A percentile compares a stretch with the other conserved stretches of the same genome.
Evolutionary conservation across 148 eudicot genomes (phyloP).

Genomic region (Hydrangea macrophylla): DNA sequence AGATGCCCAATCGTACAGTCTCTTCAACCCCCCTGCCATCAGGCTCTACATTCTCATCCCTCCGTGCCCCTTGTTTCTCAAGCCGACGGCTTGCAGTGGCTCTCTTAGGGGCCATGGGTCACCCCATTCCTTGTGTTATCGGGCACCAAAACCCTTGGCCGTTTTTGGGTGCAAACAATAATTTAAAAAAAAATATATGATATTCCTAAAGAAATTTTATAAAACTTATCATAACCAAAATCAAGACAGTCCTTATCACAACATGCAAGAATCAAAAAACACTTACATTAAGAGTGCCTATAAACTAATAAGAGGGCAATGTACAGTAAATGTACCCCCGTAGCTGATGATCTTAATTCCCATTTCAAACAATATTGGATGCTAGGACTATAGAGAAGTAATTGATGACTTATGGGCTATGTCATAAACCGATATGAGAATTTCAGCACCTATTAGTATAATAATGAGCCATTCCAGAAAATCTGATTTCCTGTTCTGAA

Average conservation of each 20-base stretch:
- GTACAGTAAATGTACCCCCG: background rate
- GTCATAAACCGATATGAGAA: constrained; percentile 80
- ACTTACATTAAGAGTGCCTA: background rate
- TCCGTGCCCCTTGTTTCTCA: no score
- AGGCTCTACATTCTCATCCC: no score
- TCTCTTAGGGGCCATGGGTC: no score
- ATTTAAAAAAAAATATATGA: no score
- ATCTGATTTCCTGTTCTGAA: constrained; percentile 92
- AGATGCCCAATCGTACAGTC: no score
- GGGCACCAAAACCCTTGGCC: no score
- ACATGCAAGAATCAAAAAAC: background rate
- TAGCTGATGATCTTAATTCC: background rate
- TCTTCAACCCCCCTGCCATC: no score
- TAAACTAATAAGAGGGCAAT: background rate
- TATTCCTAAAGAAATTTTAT: no score
- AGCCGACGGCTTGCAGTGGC: no score
- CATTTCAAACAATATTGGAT: background rate
- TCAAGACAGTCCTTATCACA: background rate
- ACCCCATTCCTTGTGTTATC: no score
- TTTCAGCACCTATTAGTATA: constrained; percentile 76
- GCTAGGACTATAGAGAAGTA: constrained; percentile 28
- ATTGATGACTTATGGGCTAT: constrained; percentile 68
- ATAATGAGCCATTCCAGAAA: constrained; percentile 93
- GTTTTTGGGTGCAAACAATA: no score
- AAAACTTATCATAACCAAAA: no score